Percentiles rank a stretch among this genome's conserved stretches.
Conservation (phyloP, 768 basidiomycete genomes). For the Auricularia cornea region DNA sequence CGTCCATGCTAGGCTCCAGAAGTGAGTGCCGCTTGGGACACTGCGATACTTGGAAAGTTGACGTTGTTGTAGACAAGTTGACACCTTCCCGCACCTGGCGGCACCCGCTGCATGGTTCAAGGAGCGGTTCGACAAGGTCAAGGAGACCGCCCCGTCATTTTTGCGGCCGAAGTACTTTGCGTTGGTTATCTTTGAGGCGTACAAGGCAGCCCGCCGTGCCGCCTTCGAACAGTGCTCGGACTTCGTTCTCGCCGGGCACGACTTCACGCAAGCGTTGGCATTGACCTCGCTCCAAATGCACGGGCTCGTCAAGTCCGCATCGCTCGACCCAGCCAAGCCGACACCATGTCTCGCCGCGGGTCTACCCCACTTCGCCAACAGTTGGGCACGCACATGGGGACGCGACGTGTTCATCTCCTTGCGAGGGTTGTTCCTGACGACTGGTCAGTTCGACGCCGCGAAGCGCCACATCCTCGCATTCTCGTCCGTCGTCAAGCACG, state of each 20-base stretch:
- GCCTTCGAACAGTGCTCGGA: constrained; percentile 85
- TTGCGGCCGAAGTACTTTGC: constrained; percentile 96
- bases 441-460: constrained; percentile 29
- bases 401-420: constrained; percentile 91
- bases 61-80: constrained; percentile 42
- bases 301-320: constrained; percentile 84
- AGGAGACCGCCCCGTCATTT: constrained; percentile 67
- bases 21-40: constrained; percentile 80
- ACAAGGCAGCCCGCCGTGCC: constrained; percentile 79
- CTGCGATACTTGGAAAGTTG: constrained; percentile 70
- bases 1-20: constrained; percentile 54
- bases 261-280: constrained; percentile 85
- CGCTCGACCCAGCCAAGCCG: constrained; percentile 60
- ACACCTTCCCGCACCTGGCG: constrained; percentile 56
- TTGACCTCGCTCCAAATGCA: constrained; percentile 85
- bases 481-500: constrained; percentile 62
- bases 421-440: constrained; percentile 82
- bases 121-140: constrained; percentile 79
- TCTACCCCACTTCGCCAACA: constrained; percentile 84
- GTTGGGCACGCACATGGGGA: constrained; percentile 98
- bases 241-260: constrained; percentile 76
- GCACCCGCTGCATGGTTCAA: constrained; percentile 77
- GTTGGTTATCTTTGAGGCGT: constrained; percentile 80
- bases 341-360: constrained; percentile 90
- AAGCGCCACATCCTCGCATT: constrained; percentile 21